Base-by-base conservation (phyloP, 139 green algal genomes). In the Mesostigma viride region DNA sequence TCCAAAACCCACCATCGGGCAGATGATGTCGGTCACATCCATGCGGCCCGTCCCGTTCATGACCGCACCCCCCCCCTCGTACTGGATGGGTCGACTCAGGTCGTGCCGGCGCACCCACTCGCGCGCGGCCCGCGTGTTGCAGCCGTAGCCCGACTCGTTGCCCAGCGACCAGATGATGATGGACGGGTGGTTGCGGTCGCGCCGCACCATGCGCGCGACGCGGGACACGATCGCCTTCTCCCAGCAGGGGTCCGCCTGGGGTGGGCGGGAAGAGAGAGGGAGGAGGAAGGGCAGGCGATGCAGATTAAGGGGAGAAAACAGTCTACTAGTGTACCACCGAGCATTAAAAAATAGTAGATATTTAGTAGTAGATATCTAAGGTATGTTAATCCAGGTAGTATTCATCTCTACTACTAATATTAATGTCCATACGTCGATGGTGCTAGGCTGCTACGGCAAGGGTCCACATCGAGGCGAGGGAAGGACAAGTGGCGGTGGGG, bases 121-220 rank as follows among this genome's bases (percentile, higher is more conserved):
- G 64, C 4, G 17, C 44, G 67, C 61, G 3, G 62, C 33, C 11
- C 40, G 14, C 40, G 40, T 53, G 17, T 53, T 53, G 17, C 40
- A 14, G 0, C 90, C 92, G 65, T 91, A 94, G 3, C 92, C 89
- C 2, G 81, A 66, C 81, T 97, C 91, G 62, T 97, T 99, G 48
- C 93, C 93, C 32, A 96, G 75, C 0, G 83, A 94, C 93, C 93
- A 99, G 59, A 95, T 82, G 27, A 95, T 73, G 44, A 98, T 84
- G 72, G 72, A 85, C 8, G 89, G 76, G 40, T 88, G 71, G 69
- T 96, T 97, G 73, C 90, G 93, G 78, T 96, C 86, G 11, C 87
- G 75, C 56, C 89, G 78, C n/a, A 84, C 79, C 89, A 95, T 95
- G 47, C 81, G 67, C 62, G 26, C 30, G 32, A 47, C 45, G 6